Evolutionary conservation across 164 flowering plant genomes (phyloP), one percentile per base, ranked within the genome.

Genomic region (Magnolia kwangsiensis): DNA sequence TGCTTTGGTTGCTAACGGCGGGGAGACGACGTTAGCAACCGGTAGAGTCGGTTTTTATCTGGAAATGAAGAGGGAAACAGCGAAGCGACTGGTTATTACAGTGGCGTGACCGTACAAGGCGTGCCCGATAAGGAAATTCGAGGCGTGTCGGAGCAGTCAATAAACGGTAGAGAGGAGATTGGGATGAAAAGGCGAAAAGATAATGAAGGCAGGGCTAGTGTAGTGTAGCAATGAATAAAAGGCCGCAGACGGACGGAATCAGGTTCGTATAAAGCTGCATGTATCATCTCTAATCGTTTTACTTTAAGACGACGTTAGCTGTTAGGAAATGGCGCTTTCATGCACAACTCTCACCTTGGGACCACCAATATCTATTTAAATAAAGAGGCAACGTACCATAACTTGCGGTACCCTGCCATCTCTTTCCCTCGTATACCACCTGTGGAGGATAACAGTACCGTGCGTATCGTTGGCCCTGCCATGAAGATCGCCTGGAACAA

Each of bases 11-110:
- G 65, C 75, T 78, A 84, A 87, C 87, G 87, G 87, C 88, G 85
- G 84, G 82, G 86, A 83, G 75, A 81, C 69, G 91, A 82, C 84
- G 87, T 83, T 79, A 81, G 70, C 5, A 2, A 51, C 58, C 16
- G 9, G 63, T 51, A 8, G 19, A 21, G 16, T n/a, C 10, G 8
- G 63, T 51, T 16, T 7, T 50, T 19, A 64, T 20, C 24, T 20
- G 24, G 67, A 16, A 55, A 11, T 55, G 72, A 19, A 4, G 21
- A 16, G 37, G 14, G 45, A 49, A 23, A 64, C 67, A 64, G 67
- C 67, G 67, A 21, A 5, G 20, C 23, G 27, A 64, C 67, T 20
- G 67, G 67, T n/a, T 64, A 64, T 19, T 21, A 20, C 24, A 20
- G 8, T 4, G 18, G 63, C 23, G 9, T 8, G 21, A 29, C 67